Conservation (phyloP, 371 early-diverging fungal genomes). For the Mucor lusitanicus region DNA sequence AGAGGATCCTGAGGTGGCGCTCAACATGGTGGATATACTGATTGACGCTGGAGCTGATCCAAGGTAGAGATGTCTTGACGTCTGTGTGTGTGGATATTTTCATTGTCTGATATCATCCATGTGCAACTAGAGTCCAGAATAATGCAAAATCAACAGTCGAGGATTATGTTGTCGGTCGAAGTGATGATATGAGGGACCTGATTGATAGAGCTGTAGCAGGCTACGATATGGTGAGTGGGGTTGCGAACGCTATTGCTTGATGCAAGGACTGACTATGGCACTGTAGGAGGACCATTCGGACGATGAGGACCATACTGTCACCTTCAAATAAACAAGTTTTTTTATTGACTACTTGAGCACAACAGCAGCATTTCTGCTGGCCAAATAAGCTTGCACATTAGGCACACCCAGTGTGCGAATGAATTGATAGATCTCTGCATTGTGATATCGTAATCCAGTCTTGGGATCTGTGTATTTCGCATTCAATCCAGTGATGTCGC, state of each 20-base stretch:
- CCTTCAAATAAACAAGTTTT: conserved; percentile 4
- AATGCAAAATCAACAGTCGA: conserved; percentile 21
- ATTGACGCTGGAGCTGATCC: conserved; percentile 60
- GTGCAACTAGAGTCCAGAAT: conserved; percentile 24
- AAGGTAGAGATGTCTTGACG: conserved; percentile 19
- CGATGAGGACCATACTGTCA: conserved; percentile 15
- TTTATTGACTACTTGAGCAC: conserved; percentile 51
- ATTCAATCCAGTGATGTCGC: conserved; percentile 87
- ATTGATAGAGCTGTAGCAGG: conserved; percentile 28
- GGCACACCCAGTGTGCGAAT: conserved; percentile 74
- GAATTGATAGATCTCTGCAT: conserved; percentile 80
- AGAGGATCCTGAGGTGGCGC: conserved; percentile 53
- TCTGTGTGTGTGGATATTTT: too few species aligned
- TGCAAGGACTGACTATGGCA: not conserved
- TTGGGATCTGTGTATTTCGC: conserved; percentile 90
- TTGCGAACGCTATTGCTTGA: not conserved
- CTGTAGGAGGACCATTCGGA: conserved; percentile 16
- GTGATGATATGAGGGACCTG: conserved; percentile 36
- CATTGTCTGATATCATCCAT: not conserved
- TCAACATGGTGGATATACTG: conserved; percentile 57
- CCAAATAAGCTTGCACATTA: conserved; percentile 82
- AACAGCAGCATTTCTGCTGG: conserved; percentile 80
- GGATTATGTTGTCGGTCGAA: conserved; percentile 16
- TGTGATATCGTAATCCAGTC: conserved; percentile 81
- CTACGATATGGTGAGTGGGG: conserved; percentile 26